These are phyloP conservation scores for Kodamaea sp. DNA, from an alignment of 1,139 yeast genomes.

Conservation along the genomic window DNA sequence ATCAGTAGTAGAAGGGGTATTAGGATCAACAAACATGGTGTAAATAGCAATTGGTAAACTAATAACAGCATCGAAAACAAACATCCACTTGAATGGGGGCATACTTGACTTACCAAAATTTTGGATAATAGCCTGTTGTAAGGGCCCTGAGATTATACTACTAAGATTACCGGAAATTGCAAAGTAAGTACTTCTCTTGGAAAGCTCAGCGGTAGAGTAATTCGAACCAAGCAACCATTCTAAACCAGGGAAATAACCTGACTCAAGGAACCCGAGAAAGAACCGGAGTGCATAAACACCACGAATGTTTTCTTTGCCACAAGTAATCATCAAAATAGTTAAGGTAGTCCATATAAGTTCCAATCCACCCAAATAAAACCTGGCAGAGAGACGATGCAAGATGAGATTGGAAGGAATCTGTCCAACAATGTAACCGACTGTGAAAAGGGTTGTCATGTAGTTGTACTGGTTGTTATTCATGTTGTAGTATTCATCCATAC, in stretches of 20 bases:
- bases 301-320: constrained; percentile 32
- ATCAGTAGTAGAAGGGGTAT: constrained; percentile 41
- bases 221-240: constrained; percentile 21
- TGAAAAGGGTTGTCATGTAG: constrained; percentile 52
- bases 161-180: constrained; percentile 47
- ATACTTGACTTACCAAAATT: constrained; percentile 28
- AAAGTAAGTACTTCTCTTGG: constrained; percentile 52
- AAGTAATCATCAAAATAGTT: constrained; percentile 52
- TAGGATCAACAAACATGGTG: constrained; percentile 39
- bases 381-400: constrained; percentile 52
- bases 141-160: constrained; percentile 42
- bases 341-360: constrained; percentile 60
- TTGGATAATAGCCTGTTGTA: constrained; percentile 34
- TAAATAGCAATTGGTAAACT: constrained; percentile 38
- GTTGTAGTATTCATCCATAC: constrained; percentile 56
- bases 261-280: constrained; percentile 57
- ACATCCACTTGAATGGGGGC: constrained; percentile 42
- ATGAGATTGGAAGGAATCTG: constrained; percentile 60
- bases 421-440: constrained; percentile 61
- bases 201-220: constrained; percentile 33
- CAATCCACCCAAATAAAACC: constrained; percentile 54
- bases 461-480: constrained; percentile 58
- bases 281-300: constrained; percentile 60
- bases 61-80: constrained; percentile 40
- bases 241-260: constrained; percentile 62